phyloP scores from a whole-genome alignment of 179 eudicot species.

The Nepenthes alata region DNA sequence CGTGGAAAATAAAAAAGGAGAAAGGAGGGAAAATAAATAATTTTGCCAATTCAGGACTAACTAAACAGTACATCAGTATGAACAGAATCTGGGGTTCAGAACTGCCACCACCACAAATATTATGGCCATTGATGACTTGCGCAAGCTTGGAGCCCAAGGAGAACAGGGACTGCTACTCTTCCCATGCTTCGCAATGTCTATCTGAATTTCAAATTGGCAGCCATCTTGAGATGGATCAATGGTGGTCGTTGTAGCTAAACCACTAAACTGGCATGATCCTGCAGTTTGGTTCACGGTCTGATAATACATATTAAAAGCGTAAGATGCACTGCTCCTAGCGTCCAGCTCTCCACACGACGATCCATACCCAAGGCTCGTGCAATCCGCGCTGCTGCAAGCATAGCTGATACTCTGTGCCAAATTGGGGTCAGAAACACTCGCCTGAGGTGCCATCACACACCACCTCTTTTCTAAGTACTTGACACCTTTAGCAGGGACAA shows the following conservation, averaged over 20 bases:
- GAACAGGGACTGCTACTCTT: neutral
- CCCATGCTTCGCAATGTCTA: slow-evolving; percentile 20
- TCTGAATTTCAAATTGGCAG: slow-evolving; percentile 64
- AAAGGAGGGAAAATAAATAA: no score
- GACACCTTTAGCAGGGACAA: slow-evolving; percentile 68
- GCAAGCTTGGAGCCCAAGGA: slow-evolving; percentile 4
- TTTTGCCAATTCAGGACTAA: no score
- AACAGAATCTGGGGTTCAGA: no score
- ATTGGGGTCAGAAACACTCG: slow-evolving; percentile 35
- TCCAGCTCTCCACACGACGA: slow-evolving; percentile 63
- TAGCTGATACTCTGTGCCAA: slow-evolving; percentile 29
- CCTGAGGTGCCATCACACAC: slow-evolving; percentile 81
- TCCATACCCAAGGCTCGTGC: slow-evolving; percentile 83
- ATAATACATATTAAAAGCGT: slow-evolving; percentile 75
- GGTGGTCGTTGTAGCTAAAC: slow-evolving; percentile 35
- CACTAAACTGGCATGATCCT: slow-evolving; percentile 48
- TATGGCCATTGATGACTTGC: slow-evolving; percentile 7
- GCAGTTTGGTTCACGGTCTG: slow-evolving; percentile 63
- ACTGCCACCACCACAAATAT: slow-evolving; percentile 6
- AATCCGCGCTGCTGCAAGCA: slow-evolving; percentile 75
- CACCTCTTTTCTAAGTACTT: slow-evolving; percentile 51
- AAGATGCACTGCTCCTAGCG: slow-evolving; percentile 49
- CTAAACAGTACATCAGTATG: no score
- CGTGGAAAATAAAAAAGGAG: no score
- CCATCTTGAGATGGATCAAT: slow-evolving; percentile 52